Base-by-base conservation (phyloP, 2,329 filamentous ascomycete genomes). In the Graphilbum fragrans region DNA sequence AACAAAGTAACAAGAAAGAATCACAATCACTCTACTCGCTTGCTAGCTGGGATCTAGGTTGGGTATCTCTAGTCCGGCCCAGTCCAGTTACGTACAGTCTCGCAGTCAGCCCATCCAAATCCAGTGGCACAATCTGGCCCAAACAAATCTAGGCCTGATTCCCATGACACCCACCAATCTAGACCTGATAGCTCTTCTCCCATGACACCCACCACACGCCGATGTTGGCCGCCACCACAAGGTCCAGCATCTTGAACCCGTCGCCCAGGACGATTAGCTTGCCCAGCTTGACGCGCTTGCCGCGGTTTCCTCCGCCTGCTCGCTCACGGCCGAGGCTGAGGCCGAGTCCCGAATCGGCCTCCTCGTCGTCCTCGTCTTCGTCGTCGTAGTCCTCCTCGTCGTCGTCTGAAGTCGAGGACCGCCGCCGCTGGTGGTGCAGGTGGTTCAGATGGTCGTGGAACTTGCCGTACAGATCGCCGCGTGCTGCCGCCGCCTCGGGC, bases 191-290 rank as follows among this genome's bases (percentile, higher is more conserved):
- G 54, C 61, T 68, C 52, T 64, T 69, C 52, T 86, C 82, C 74
- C 87, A 95, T 4, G 84, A 78, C 52, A 80, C 79, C 88, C 90
- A 96, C 86, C 88, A 98, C 16, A 96, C 66, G 1, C 84, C 86
- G 62, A 98, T 75, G 55, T 94, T 95, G 11, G 87, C 83, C 4
- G 90, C 86, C 18, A 98, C 86, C 0, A 94, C 68, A 44, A 98
- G 60, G 66, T 98, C 92, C 53, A 96, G 61, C 90, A 98, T 96
- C 66, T 94, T 94, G 49, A 94, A 63, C 0, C 92, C 92, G 53
- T 94, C 88, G 42, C 90, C 79, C 51, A 87, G 77, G 31, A 98
- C 72, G 39, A 96, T 86, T 39, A 98, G 65, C 61, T 96, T 98
- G 1, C 90, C 92, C 52, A 98, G 65, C 64, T 98, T 98, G 4